phyloP scores from a whole-genome alignment of 169 alveolate genomes.

The Neospora caninum region DNA sequence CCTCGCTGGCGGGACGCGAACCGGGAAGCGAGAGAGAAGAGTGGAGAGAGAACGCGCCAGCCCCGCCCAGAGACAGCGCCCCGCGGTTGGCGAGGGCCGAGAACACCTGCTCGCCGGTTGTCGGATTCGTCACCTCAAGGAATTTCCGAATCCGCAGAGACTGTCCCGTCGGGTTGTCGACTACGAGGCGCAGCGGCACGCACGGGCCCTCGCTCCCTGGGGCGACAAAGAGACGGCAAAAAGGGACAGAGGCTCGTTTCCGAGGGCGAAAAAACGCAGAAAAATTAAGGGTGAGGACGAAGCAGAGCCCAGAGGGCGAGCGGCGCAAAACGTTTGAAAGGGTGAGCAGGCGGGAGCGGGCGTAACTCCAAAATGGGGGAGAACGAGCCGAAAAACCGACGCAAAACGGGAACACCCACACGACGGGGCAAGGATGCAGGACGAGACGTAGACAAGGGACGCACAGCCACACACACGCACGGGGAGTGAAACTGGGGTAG shows the following conservation, averaged over 20 bases:
- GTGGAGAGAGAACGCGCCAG: not conserved
- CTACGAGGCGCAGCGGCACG: constrained; percentile 70
- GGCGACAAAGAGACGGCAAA: not conserved
- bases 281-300: not conserved
- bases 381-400: too few species aligned
- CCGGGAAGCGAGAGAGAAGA: not conserved
- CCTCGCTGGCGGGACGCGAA: not conserved
- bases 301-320: not conserved
- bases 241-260: not conserved
- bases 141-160: constrained; percentile 67
- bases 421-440: too few species aligned
- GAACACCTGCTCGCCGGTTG: constrained; percentile 72
- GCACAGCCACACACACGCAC: too few species aligned
- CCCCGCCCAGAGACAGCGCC: constrained; percentile 11
- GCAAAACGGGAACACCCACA: too few species aligned
- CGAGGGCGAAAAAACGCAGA: too few species aligned
- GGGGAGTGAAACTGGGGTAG: too few species aligned
- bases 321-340: not conserved
- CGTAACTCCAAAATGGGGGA: too few species aligned
- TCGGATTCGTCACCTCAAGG: constrained; percentile 72
- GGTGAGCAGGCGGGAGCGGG: too few species aligned
- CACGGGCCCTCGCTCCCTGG: constrained; percentile 4
- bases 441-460: too few species aligned
- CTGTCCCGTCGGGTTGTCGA: constrained; percentile 75
- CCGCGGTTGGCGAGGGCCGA: constrained; percentile 67